Evolutionary conservation across 1,139 yeast species (phyloP), one percentile per base, ranked within the genome.

Genomic region (Geotrichum cucujoidarum): DNA sequence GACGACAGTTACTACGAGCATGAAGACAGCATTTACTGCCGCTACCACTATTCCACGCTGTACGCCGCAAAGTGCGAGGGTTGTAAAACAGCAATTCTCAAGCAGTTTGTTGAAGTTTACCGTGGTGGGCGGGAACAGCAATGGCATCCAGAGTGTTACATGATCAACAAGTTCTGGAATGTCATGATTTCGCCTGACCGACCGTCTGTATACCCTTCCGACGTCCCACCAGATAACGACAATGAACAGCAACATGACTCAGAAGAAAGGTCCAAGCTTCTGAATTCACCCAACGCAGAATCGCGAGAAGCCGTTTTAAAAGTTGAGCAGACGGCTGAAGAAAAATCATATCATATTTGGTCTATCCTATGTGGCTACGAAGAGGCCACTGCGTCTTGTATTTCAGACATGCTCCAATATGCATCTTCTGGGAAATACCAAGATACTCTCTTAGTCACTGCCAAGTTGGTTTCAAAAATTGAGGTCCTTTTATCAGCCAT

Each of bases 121-220:
- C 76, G 95, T 57, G 95, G 96, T 43, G 97, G 97, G n/a, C 77
- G 85, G 57, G 84, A 85, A 55, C 95, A 90, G 64, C 95, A 89
- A 62, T 94, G 98, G 98, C 99, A 94, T 65, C 97, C 97, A 2
- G 98, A 94, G 64, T 94, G 98, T 70, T 94, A 89, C 63, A 94
- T 94, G 90, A 95, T 92, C 43, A 90, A 86, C 70, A 90, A 90
- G 64, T 90, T 89, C 61, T 94, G 98, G 98, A 90, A 88, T 61
- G 95, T 90, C 20, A 77, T 50, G 53, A 50, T 50, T 11, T 37
- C 40, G 31, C 32, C 40, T 11, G 40, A 37, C 21, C 31, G 31
- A 8, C 40, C 31, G 22, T 32, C 49, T 4, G 43, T 31, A 2
- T 41, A 41, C 22, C 45, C 45, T 11, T n/a, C 43, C 10, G 43